A percentile compares a stretch with the other conserved stretches of the same genome.
phyloP scores from a whole-genome alignment of 352 stramenopile genomes.

The Phytopythium aichiense region DNA sequence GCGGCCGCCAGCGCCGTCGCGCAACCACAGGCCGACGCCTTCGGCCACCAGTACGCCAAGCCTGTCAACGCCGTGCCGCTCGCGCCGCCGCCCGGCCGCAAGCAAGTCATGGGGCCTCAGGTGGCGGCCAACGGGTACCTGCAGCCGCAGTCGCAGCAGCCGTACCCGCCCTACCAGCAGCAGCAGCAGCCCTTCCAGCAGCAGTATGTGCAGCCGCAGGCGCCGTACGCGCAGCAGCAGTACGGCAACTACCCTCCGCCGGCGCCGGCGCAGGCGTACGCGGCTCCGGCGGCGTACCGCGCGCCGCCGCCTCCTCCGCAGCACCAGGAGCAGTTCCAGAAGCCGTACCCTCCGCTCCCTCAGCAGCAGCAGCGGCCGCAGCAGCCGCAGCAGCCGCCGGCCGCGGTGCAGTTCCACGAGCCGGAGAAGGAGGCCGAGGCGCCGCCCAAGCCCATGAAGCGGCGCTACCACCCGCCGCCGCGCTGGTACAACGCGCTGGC shows the following conservation, averaged over 20 bases:
- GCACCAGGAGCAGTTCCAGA: conserved; percentile 12
- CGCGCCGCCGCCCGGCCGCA: conserved; percentile 17
- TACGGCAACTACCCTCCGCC: conserved; percentile 16
- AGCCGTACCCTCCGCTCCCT: conserved; percentile 24
- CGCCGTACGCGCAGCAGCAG: conserved; percentile 17
- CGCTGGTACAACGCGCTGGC: conserved; percentile 19
- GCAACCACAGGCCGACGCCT: conserved; percentile 15
- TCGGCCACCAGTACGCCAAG: conserved; percentile 36
- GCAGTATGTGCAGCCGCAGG: conserved; percentile 12
- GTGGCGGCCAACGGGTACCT: conserved; percentile 39
- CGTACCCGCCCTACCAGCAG: conserved; percentile 7
- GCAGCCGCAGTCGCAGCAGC: conserved; percentile 12
- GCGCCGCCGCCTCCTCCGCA: not conserved
- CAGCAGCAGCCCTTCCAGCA: conserved; percentile 6
- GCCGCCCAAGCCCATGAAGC: conserved; percentile 15
- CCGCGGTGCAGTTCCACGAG: conserved; percentile 5
- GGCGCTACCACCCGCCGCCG: conserved; percentile 15
- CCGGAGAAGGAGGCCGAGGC: conserved; percentile 11
- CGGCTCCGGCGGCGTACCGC: not conserved
- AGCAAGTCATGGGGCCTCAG: conserved; percentile 27
- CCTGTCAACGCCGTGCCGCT: conserved; percentile 20
- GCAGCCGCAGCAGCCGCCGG: conserved; percentile 3
- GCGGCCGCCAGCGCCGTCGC: conserved; percentile 8
- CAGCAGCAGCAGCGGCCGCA: conserved; percentile 14
- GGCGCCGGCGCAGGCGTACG: conserved; percentile 8